Percentiles rank a stretch among this genome's conserved stretches.
phyloP scores from a whole-genome alignment of 495 filamentous ascomycete genomes.

The Penicillium herquei region DNA sequence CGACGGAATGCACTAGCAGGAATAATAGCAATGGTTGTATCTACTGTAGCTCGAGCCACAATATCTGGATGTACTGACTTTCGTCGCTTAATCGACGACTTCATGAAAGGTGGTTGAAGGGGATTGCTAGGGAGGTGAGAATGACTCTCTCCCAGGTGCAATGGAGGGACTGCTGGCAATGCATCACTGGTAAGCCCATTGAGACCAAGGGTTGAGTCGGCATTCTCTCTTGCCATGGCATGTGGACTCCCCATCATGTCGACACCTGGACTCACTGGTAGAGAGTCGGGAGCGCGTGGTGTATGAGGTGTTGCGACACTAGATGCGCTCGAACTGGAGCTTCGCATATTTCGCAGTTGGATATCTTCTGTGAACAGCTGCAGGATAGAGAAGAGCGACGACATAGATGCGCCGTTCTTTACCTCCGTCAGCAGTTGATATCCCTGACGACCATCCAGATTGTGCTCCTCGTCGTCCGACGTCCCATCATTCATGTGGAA shows the following conservation, averaged over 20 bases:
- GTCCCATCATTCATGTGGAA: constrained; percentile 30
- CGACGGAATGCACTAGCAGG: constrained; percentile 93
- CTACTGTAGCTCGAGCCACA: constrained; percentile 91
- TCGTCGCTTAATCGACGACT: constrained; percentile 25
- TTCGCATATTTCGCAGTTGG: constrained; percentile 62
- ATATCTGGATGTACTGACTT: constrained; percentile 95
- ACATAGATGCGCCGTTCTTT: constrained; percentile 98
- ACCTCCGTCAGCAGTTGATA: constrained; percentile 97
- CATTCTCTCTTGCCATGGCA: constrained; percentile 22
- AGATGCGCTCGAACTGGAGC: constrained; percentile 40
- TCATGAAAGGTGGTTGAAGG: neutral
- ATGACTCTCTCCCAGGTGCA: constrained; percentile 62
- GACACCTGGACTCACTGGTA: constrained; percentile 40
- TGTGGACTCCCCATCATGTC: constrained; percentile 39
- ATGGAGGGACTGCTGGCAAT: constrained; percentile 63
- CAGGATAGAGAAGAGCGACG: constrained; percentile 94
- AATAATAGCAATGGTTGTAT: constrained; percentile 98
- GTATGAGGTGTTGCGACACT: constrained; percentile 28
- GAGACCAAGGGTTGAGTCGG: constrained; percentile 15
- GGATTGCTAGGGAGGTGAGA: constrained; percentile 19
- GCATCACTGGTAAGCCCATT: constrained; percentile 20
- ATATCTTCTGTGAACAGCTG: constrained; percentile 96
- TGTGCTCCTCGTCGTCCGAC: constrained; percentile 66
- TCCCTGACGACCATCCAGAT: constrained; percentile 61
- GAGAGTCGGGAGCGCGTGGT: constrained; percentile 42